Base-by-base conservation (phyloP, 1,139 yeast genomes). In the Sugiyamaella grinbergsii region DNA sequence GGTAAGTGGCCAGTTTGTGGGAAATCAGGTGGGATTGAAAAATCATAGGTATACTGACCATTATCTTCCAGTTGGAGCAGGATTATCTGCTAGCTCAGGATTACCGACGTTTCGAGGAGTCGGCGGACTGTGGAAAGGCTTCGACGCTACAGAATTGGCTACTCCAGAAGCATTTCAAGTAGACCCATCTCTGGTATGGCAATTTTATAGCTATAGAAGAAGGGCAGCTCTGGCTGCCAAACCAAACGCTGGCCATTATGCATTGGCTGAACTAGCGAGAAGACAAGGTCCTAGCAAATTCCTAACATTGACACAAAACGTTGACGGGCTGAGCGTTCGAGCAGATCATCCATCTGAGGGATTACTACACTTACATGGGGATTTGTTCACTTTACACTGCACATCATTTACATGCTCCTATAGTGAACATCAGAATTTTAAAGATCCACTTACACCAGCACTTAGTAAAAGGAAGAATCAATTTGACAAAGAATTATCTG, bases 141-240 rank as follows among this genome's bases (percentile, higher is more conserved):
- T 81, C 68, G 85, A 85, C 49, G 82, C 90, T 63, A 83, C 87
- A 42, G 96, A 89, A 61, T 72, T 89, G 48, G 95, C 95, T 5
- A 89, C 96, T 0, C 95, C 95, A 0, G 96, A 89, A 64, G 95
- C 96, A 3, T 89, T 89, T 64, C 80, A 82, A 54, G 74, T 76
- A 16, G 91, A 88, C 63, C 96, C 96, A 0, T 87, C 88, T 0
- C 72, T 88, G 20, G 96, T 89, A 3, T 89, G 96, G 96, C 93
- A 86, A 62, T 89, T 85, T 61, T 88, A 89, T 65, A 76, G 90
- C 5, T 80, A 82, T 69, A 71, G 95, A 54, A 67, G 96, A 47
- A 75, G 72, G 50, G 73, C 73, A 40, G 91, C 95, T 0, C 69
- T 87, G 49, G 67, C 69, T 43, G 90, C 93, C 1, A 67, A 66